phyloP scores from a whole-genome alignment of 2,329 filamentous ascomycete species.

The Phaeosphaeriaceae sp. region DNA sequence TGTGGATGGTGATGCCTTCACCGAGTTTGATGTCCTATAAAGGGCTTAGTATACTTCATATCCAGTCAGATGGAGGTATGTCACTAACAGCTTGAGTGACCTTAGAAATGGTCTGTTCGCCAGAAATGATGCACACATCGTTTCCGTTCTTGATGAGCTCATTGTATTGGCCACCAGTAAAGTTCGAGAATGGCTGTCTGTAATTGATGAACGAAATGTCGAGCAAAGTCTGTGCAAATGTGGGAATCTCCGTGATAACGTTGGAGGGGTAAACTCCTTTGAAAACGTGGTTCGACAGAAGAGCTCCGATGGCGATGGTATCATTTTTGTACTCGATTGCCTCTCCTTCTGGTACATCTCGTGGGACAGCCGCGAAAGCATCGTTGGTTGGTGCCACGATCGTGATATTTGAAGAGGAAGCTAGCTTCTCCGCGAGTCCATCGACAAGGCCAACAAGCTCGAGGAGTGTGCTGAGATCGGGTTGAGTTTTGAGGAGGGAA shows the following conservation, averaged over 20 bases:
- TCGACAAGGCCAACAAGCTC: slow-evolving; percentile 49
- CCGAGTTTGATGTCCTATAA: slow-evolving; percentile 33
- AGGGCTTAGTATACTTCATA: neutral
- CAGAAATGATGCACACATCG: slow-evolving; percentile 59
- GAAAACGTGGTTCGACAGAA: slow-evolving; percentile 65
- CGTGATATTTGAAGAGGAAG: slow-evolving; percentile 58
- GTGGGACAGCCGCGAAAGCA: slow-evolving; percentile 48
- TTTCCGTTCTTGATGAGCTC: slow-evolving; percentile 51
- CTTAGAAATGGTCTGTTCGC: slow-evolving; percentile 56
- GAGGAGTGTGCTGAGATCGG: slow-evolving; percentile 41
- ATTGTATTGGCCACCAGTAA: slow-evolving; percentile 65
- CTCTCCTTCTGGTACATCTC: slow-evolving; percentile 32
- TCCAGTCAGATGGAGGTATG: neutral
- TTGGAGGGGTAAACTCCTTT: slow-evolving; percentile 56
- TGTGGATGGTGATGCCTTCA: slow-evolving; percentile 36
- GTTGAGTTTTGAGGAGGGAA: slow-evolving; percentile 38
- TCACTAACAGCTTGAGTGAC: slow-evolving; percentile 56
- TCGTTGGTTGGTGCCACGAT: slow-evolving; percentile 63
- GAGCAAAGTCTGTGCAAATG: slow-evolving; percentile 57
- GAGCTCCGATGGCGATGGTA: slow-evolving; percentile 47
- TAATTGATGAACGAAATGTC: slow-evolving; percentile 50
- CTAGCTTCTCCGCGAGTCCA: slow-evolving; percentile 48
- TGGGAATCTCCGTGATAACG: slow-evolving; percentile 46
- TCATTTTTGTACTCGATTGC: slow-evolving; percentile 43
- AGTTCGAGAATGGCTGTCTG: slow-evolving; percentile 59